A percentile compares a stretch with the other conserved stretches of the same genome.
phyloP scores from a whole-genome alignment of 2,329 filamentous ascomycete genomes.

The Ophiognomonia clavigignenti-juglandacearum region DNA sequence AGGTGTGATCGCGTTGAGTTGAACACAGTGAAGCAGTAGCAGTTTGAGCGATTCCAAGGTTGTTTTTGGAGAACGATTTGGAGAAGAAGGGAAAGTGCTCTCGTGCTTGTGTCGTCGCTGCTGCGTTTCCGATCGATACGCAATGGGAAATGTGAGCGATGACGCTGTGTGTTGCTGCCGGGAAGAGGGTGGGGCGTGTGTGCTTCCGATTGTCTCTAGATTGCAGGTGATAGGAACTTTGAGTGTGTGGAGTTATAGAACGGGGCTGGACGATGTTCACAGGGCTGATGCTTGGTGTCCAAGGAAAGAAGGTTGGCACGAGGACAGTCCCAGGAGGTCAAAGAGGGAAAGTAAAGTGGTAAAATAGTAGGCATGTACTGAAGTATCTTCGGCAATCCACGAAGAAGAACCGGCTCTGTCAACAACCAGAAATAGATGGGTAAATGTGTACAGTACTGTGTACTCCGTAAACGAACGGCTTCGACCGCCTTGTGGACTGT shows the following conservation, averaged over 20 bases:
- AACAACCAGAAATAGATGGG: not conserved
- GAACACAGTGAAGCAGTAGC: not conserved
- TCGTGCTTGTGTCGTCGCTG: not conserved
- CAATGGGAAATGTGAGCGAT: not conserved
- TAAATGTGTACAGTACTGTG: not conserved
- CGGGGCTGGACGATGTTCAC: too few relatives aligned
- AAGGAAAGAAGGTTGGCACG: not conserved
- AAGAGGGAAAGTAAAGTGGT: not conserved
- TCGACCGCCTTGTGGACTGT: too few relatives aligned
- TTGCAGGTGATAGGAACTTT: not conserved
- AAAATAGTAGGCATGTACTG: too few relatives aligned
- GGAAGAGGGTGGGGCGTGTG: not conserved
- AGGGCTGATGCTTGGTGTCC: constrained; percentile 11
- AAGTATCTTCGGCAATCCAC: not conserved
- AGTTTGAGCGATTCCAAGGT: not conserved
- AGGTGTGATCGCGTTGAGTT: constrained; percentile 12
- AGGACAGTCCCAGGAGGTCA: not conserved
- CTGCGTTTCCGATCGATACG: not conserved
- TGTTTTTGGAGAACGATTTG: not conserved
- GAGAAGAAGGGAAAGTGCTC: not conserved
- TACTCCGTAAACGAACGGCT: too few relatives aligned
- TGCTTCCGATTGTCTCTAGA: too few relatives aligned
- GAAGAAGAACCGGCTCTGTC: not conserved
- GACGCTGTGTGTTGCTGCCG: not conserved
- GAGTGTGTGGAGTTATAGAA: too few relatives aligned